Base-by-base conservation (phyloP, 345 rosid genomes). In the Alliaria petiolata region DNA sequence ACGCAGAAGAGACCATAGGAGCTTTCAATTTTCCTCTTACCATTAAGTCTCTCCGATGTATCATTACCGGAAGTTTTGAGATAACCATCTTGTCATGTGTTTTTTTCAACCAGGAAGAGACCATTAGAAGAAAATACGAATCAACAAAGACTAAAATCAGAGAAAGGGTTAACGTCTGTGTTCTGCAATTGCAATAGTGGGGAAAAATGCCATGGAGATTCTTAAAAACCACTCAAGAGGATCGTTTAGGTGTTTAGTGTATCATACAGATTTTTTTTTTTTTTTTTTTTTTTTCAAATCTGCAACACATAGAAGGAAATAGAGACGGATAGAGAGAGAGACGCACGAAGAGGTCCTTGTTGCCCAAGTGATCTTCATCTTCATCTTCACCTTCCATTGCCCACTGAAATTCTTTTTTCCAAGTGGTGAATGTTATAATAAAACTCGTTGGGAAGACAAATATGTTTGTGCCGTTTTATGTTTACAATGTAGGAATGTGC, bases 1-100 rank as follows among this genome's bases (percentile, higher is more conserved):
- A 66, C 61, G 68, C 62, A 58, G 39, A 74, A 74, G 20, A 74
- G 62, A 11, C 40, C 67, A 9, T 16, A 62, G 1, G 1, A 9
- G 13, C 61, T 74, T 74, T 66, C 78, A 49, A 30, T 1, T 74
- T 74, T 66, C 45, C 72, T 74, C 65, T 74, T 74, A 38, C 20
- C 11, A 58, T 38, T 66, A 3, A n/a, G 25, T 57, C 60, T 57
- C 53, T 61, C 68, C 8, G 61, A 28, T 28, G 67, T 39, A 53
- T 53, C 5, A 22, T 6, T 5, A 20, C 26, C 53, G 4, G 28
- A 52, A 51, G 15, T n/a, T 26, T 51, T 35, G 45, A n/a, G 45
- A 40, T 40, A 40, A 40, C 8, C 58, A 30, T 53, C 38, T 36
- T 53, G 58, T 28, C 31, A 28, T 28, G 31, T 4, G 31, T 2